phyloP scores from a whole-genome alignment of 768 basidiomycete genomes.

The Leucocoprinus leucothites region DNA sequence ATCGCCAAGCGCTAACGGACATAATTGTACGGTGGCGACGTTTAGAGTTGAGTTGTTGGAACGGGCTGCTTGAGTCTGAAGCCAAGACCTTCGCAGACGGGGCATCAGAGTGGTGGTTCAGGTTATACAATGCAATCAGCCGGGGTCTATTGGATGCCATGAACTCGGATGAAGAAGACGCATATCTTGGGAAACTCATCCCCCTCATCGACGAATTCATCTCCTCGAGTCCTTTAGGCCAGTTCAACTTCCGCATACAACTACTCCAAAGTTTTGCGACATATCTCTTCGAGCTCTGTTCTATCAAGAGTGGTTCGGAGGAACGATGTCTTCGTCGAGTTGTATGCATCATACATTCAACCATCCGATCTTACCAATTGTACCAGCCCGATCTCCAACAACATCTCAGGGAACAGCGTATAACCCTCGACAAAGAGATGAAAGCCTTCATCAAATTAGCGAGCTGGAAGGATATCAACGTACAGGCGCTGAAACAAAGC shows the following conservation, averaged over 20 bases:
- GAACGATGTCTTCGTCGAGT: constrained; percentile 43
- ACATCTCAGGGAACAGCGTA: constrained; percentile 55
- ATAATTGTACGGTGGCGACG: constrained; percentile 90
- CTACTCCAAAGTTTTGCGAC: constrained; percentile 66
- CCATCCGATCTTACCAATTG: constrained; percentile 61
- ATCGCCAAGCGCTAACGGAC: constrained; percentile 62
- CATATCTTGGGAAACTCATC: constrained; percentile 64
- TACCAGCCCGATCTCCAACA: constrained; percentile 46
- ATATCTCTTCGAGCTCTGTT: constrained; percentile 40
- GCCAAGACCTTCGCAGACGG: constrained; percentile 48
- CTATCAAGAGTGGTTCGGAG: constrained; percentile 25
- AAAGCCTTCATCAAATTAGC: constrained; percentile 88
- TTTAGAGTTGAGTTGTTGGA: constrained; percentile 88
- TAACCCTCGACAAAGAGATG: constrained; percentile 73
- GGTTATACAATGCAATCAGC: constrained; percentile 75
- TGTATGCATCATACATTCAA: constrained; percentile 55
- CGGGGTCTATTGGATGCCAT: constrained; percentile 55
- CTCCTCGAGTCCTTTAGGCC: constrained; percentile 73
- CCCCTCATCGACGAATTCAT: constrained; percentile 83
- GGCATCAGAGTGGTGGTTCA: constrained; percentile 81
- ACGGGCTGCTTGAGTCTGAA: constrained; percentile 72
- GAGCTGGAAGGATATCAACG: constrained; percentile 97
- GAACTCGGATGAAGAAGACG: constrained; percentile 28
- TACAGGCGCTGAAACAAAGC: constrained; percentile 88
- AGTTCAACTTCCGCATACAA: constrained; percentile 65